phyloP scores from a whole-genome alignment of 2,329 filamentous ascomycete species.

The Thielaviopsis populi region DNA sequence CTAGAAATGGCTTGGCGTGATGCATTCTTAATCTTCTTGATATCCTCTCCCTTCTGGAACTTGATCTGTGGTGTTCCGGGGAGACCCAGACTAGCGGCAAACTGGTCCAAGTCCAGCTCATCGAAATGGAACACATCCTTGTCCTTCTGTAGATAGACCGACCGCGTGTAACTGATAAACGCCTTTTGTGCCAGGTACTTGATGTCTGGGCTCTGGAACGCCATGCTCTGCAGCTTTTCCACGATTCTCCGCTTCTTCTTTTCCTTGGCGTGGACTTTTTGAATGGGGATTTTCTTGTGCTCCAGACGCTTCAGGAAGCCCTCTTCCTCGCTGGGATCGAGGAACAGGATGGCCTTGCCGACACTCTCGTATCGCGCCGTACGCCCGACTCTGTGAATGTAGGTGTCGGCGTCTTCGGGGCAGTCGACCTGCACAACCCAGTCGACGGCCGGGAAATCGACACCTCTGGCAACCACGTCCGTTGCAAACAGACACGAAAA shows the following conservation, averaged over 20 bases:
- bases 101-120: slow-evolving; percentile 71
- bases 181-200: slow-evolving; percentile 95
- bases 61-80: slow-evolving; percentile 87
- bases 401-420: slow-evolving; percentile 91
- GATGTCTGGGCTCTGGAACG: slow-evolving; percentile 82
- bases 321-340: slow-evolving; percentile 81
- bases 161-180: slow-evolving; percentile 78
- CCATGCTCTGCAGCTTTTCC: slow-evolving; percentile 81
- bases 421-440: slow-evolving; percentile 99
- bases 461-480: slow-evolving; percentile 81
- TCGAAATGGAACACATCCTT: slow-evolving; percentile 82
- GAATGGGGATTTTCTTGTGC: slow-evolving; percentile 78
- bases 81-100: slow-evolving; percentile 69
- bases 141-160: slow-evolving; percentile 75
- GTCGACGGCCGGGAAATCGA: slow-evolving; percentile 93
- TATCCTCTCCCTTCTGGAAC: slow-evolving; percentile 78
- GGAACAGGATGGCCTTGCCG: slow-evolving; percentile 75
- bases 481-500: slow-evolving; percentile 85
- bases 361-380: slow-evolving; percentile 87
- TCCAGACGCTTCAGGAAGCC: slow-evolving; percentile 80
- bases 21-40: slow-evolving; percentile 77
- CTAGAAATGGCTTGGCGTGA: slow-evolving; percentile 51
- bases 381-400: slow-evolving; percentile 88
- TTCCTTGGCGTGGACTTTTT: slow-evolving; percentile 70
- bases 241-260: slow-evolving; percentile 82